A percentile compares a stretch with the other conserved stretches of the same genome.
These are phyloP conservation scores for Globisporangium nunn DNA, from an alignment of 352 stramenopile species.

Conservation along the genomic window DNA sequence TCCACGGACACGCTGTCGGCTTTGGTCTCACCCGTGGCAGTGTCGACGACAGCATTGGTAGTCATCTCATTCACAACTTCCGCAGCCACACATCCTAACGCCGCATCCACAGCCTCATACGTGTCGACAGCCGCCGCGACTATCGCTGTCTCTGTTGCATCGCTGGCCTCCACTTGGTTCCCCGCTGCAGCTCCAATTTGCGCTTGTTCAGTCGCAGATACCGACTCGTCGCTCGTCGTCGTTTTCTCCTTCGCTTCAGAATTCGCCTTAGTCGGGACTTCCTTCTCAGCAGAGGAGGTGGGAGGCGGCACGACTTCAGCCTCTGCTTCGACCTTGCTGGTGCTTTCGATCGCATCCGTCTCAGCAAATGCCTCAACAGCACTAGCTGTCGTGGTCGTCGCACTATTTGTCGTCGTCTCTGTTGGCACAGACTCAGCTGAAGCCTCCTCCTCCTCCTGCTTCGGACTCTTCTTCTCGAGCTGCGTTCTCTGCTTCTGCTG, in stretches of 20 bases:
- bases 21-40: background rate
- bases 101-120: background rate
- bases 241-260: background rate
- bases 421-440: background rate
- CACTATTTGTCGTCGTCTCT: background rate
- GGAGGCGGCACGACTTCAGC: background rate
- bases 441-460: slow-evolving; percentile 8
- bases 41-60: background rate
- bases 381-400: background rate
- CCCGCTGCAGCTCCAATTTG: background rate
- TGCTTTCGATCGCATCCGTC: background rate
- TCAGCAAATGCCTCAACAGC: background rate
- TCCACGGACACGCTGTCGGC: background rate
- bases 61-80: background rate
- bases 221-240: background rate
- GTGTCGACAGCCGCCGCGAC: background rate
- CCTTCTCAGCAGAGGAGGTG: background rate
- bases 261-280: background rate
- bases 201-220: background rate
- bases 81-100: background rate
- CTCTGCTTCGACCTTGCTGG: no score
- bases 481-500: slow-evolving; percentile 28
- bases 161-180: background rate
- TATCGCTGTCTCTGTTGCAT: background rate
- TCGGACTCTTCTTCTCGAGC: slow-evolving; percentile 4